Evolutionary conservation across 805 yeast species (phyloP), one percentile per base, ranked within the genome.

Genomic region (Wickerhamiella kurtzmanii): DNA sequence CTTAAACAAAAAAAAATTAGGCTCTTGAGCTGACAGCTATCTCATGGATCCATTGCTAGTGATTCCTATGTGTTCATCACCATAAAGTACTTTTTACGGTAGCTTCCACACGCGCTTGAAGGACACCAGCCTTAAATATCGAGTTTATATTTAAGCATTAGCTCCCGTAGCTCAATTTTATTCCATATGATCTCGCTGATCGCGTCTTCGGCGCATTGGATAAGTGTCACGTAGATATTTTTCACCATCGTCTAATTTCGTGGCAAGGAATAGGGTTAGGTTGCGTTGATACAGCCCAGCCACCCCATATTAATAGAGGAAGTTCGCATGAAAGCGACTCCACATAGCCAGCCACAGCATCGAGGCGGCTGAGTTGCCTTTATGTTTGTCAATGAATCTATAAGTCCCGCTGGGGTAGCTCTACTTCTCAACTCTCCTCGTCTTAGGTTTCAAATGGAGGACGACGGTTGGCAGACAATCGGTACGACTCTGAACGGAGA

Each of bases 401-500:
- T 22, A 17, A 41, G 36, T 16, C 17, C n/a, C 6, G 19, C 15
- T 3, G 28, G 35, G 22, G 35, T 22, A 32, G 21, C 43, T 22
- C 19, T 41, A 5, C 17, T 20, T 8, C 21, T 16, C 19, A 41
- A 5, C 16, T 39, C 16, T 39, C 6, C 43, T 5, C 17, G 37
- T 5, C 16, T 8, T 15, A 17, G 19, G 16, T 17, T 6, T 13
- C 37, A 37, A 41, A 36, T 22, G n/a, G 46, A 44, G 37, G 38
- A n/a, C 13, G 28, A 22, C 37, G 21, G 38, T 15, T 50, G 53
- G 53, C 51, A 50, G 45, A 39, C 44, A 35, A n/a, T 48, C 5
- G 53, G 51, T n/a, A 20, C 51, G 2, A 48, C 53, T 3, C 16
- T 48, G 11, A 18, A 35, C 11, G 18, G 46, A 2, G 50, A 50